Base-by-base conservation (phyloP, 2,329 filamentous ascomycete genomes). In the Penicillium sp. region DNA sequence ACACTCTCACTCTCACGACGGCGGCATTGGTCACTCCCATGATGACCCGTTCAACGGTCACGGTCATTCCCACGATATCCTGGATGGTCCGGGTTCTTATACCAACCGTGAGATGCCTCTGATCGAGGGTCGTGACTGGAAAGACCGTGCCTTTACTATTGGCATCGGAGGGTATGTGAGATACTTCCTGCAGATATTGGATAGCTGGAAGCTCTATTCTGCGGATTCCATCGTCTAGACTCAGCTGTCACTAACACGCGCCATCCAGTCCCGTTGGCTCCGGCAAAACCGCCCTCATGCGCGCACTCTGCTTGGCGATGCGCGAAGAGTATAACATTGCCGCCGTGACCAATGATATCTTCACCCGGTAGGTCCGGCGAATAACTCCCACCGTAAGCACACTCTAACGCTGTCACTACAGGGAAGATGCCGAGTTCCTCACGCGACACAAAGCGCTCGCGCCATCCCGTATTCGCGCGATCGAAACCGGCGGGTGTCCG, bases 291-390 rank as follows among this genome's bases (percentile, higher is more conserved):
- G 92, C 92, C 12, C 77, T 96, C 17, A 96, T 98, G 90, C 80
- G 95, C 8, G 83, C 85, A 26, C 84, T 96, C 52, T 95, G 88
- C 71, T 81, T 81, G 23, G 82, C 84, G 6, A 80, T 98, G 5
- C 84, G 92, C 45, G 74, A 81, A 34, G 72, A 77, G 38, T 89
- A 85, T 76, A 87, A 82, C 60, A 84, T 98, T 57, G 92, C 92
- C 1, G 92, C 88, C 43, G 90, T 98, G 14, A 98, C 92, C 33
- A 96, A 96, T 74, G 90, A 96, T 73, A 96, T 96, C 73, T 96
- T 96, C 74, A 96, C 90, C 14, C 84, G 75, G 67, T 70, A 50
- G n/a, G 50, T 44, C 6, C 28, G 25, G 12, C n/a, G n/a, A n/a
- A n/a, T n/a, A n/a, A n/a, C n/a, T n/a, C n/a, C n/a, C n/a, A n/a